These are phyloP conservation scores for Neopestalotiopsis rosae DNA, from an alignment of 2,329 filamentous ascomycete species.

Conservation along the genomic window DNA sequence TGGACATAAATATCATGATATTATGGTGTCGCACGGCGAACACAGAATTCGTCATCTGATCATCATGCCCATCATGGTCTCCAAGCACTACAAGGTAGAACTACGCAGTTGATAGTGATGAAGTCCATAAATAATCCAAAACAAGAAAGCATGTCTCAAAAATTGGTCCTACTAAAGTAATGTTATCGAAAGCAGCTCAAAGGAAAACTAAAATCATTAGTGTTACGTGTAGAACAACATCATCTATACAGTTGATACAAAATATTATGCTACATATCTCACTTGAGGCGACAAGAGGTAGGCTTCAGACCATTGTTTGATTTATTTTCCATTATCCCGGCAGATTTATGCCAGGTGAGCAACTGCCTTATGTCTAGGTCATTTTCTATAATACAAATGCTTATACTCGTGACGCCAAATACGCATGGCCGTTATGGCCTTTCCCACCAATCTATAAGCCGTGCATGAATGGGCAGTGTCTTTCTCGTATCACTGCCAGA, in stretches of 20 bases:
- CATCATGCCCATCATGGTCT: neutral
- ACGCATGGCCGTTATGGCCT: neutral
- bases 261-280: too few relatives aligned
- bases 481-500: neutral
- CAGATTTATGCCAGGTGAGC: constrained; percentile 19
- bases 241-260: too few relatives aligned
- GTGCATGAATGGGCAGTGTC: neutral
- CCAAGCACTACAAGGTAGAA: neutral
- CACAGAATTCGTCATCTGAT: neutral
- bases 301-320: neutral
- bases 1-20: too few relatives aligned
- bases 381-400: constrained; percentile 15
- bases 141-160: neutral
- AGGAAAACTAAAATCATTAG: too few relatives aligned
- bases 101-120: neutral
- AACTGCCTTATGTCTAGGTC: constrained; percentile 8
- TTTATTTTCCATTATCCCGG: neutral
- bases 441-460: constrained; percentile 1
- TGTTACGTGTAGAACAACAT: too few relatives aligned
- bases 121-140: neutral
- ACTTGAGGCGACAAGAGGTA: neutral
- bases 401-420: constrained; percentile 10
- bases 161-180: too few relatives aligned
- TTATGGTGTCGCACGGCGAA: too few relatives aligned
- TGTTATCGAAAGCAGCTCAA: too few relatives aligned